Evolutionary conservation across 2,329 filamentous ascomycete species (phyloP).

Genomic region (Pestalotiopsis sp.): DNA sequence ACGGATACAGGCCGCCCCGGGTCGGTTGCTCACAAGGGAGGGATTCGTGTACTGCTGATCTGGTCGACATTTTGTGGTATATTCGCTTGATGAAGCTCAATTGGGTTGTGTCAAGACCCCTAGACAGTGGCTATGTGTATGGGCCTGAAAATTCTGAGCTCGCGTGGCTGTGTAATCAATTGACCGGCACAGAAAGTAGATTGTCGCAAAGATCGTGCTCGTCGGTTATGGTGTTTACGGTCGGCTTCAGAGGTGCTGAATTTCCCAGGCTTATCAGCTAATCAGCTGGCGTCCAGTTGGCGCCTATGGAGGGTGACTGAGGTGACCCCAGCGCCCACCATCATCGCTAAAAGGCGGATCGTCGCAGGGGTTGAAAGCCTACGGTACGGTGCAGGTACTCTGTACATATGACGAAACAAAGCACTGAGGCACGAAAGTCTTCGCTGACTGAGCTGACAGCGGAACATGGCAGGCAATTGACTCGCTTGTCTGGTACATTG

Average conservation of each 20-base stretch:
- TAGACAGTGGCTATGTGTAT: neutral
- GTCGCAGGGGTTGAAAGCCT: neutral
- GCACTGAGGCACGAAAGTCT: neutral
- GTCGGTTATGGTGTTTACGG: neutral
- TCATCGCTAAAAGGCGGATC: neutral
- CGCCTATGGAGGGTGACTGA: neutral
- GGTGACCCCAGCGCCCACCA: neutral
- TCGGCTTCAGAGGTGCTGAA: neutral
- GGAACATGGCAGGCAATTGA: neutral
- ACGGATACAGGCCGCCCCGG: neutral
- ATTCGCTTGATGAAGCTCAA: too few relatives aligned
- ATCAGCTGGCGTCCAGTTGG: constrained; percentile 4
- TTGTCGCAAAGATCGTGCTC: neutral
- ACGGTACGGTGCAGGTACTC: too few relatives aligned
- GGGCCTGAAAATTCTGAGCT: neutral
- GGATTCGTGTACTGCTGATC: constrained; percentile 74
- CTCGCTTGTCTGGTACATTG: neutral
- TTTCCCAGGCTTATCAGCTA: constrained; percentile 8
- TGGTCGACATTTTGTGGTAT: constrained; percentile 60
- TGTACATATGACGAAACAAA: neutral
- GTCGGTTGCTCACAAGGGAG: constrained; percentile 67
- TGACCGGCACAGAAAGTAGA: neutral
- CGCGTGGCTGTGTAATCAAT: neutral
- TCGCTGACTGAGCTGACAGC: neutral
- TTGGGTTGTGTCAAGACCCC: neutral